Base-by-base conservation (phyloP, 306 rosid genomes). In the Fragaria ananassa region DNA sequence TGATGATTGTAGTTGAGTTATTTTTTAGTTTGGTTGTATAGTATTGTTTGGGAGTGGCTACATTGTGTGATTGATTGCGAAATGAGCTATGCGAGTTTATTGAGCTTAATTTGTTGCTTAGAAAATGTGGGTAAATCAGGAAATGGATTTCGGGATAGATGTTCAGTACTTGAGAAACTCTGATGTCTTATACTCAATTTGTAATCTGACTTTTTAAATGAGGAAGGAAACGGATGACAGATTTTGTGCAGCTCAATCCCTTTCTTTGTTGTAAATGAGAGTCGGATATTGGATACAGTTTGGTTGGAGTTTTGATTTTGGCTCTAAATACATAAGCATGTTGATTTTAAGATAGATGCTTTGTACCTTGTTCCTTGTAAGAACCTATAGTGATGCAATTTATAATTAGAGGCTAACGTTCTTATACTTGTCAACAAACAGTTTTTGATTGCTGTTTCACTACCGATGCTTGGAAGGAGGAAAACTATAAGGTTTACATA, bases 391-490 rank as follows among this genome's bases (percentile, higher is more conserved):
- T 10, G 51, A 5, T 10, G 51, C 10, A 23, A 42, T 44, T 44
- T 61, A 61, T 61, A 61, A 1, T 29, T 11, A 61, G 39, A 29
- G 39, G 1, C 9, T 35, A 19, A 34, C 11, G 62, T 49, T 44
- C 56, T 72, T 50, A 68, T 63, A 47, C 23, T 35, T 65, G 53
- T 72, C 11, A 68, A 29, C 67, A 68, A 87, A 51, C 81, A 94
- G 98, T 91, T 79, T 91, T 94, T 50, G 96, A 94, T 83, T 87
- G 92, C 87, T 94, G 97, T 81, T 94, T 94, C 87, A 79, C 85
- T 58, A 86, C 93, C 18, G 97, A 90, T 83, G 79, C 95, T 29
- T 94, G 96, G 96, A 86, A 83, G 31, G 94, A 86, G 74, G 95
- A 84, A 79, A 84, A 81, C 57, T 94, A 91, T 77, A 89, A 84